Conservation (phyloP, 495 filamentous ascomycete species). For the Penicillium atrosanguineum region DNA sequence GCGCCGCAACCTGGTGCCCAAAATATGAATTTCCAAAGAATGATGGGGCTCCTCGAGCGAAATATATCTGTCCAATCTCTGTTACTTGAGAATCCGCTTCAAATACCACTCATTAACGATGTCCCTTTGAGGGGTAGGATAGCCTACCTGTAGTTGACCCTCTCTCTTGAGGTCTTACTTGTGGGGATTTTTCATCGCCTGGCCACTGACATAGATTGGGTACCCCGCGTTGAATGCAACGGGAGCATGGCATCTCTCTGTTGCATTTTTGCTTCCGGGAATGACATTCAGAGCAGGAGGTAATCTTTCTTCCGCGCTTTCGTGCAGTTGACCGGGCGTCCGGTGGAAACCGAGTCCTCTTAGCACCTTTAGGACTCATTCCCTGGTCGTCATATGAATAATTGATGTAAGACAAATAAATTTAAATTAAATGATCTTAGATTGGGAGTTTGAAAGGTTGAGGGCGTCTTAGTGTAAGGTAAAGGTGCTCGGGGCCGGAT, state of each 20-base stretch:
- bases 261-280: conserved; percentile 16
- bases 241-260: conserved; percentile 8
- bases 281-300: conserved; percentile 16
- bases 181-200: background rate
- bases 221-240: conserved; percentile 13
- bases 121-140: too few species aligned
- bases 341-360: background rate
- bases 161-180: too few species aligned
- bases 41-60: conserved; percentile 13
- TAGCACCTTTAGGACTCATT: too few species aligned
- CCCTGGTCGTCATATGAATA: too few species aligned
- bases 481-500: too few species aligned
- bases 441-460: too few species aligned
- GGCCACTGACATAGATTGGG: conserved; percentile 12
- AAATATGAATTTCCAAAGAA: conserved; percentile 21
- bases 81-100: background rate
- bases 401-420: too few species aligned
- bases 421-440: too few species aligned
- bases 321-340: conserved; percentile 2
- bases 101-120: too few species aligned
- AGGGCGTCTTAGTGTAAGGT: too few species aligned
- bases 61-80: conserved; percentile 14
- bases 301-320: conserved; percentile 13
- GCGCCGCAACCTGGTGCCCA: conserved; percentile 17
- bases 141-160: too few species aligned